Evolutionary conservation across 176 grass and related monocot species (phyloP).

Genomic region (Oryza nivara): DNA sequence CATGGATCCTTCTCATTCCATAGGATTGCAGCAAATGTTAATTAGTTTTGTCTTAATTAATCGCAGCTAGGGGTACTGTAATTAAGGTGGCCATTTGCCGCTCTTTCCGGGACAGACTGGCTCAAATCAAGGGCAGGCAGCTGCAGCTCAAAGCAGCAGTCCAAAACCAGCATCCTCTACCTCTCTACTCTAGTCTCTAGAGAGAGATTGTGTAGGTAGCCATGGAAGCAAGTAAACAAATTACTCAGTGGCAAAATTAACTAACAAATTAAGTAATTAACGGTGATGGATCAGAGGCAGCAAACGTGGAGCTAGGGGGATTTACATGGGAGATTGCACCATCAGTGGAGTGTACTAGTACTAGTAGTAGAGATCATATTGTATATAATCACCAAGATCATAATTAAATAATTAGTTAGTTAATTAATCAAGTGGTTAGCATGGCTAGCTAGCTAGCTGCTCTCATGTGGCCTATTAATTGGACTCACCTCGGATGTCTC

Average conservation of each 20-base stretch:
- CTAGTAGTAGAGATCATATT: neutral
- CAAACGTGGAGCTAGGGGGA: conserved; percentile 48
- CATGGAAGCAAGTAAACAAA: conserved; percentile 40
- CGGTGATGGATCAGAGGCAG: conserved; percentile 6
- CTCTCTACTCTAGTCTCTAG: neutral
- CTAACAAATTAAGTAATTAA: neutral
- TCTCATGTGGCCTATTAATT: conserved; percentile 69
- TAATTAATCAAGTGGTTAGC: conserved; percentile 50
- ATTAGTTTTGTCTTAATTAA: conserved; percentile 30
- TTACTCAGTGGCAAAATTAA: neutral
- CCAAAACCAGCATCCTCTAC: neutral
- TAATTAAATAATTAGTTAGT: neutral
- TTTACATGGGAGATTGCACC: conserved; percentile 42
- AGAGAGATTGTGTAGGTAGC: neutral
- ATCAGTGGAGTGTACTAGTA: conserved; percentile 1
- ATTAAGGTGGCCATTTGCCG: conserved; percentile 30
- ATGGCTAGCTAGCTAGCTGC: conserved; percentile 9
- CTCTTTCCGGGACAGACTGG: conserved; percentile 53
- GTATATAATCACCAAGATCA: neutral
- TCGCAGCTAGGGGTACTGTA: neutral
- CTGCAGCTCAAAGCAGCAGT: conserved; percentile 16
- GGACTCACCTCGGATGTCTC: conserved; percentile 56
- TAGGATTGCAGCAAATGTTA: conserved; percentile 23
- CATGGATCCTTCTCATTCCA: conserved; percentile 59
- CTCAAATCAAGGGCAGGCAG: conserved; percentile 53